A percentile compares a stretch with the other conserved stretches of the same genome.
Conservation (phyloP, 106 monocot genomes). For the Dendrobium nobile region DNA sequence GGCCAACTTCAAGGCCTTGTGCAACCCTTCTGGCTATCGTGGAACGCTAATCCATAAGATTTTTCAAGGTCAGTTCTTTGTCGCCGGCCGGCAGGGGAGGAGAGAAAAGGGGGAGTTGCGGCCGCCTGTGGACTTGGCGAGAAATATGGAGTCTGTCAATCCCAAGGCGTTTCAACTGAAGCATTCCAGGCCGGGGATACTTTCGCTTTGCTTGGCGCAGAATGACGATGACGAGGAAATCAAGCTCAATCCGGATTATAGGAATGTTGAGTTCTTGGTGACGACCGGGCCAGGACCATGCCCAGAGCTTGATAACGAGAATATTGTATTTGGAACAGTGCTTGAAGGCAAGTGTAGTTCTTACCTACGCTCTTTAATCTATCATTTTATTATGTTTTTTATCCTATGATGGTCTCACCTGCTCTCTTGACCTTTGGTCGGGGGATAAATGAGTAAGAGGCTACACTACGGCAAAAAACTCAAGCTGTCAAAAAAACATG, state of each 20-base stretch:
- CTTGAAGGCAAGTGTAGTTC: conserved; percentile 63
- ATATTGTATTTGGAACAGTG: conserved; percentile 93
- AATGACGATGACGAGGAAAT: conserved; percentile 90
- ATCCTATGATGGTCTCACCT: background rate
- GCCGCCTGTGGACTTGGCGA: conserved; percentile 37
- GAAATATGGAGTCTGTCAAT: conserved; percentile 64
- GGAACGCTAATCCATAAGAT: conserved; percentile 81
- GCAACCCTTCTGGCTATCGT: conserved; percentile 52
- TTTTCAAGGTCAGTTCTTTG: conserved; percentile 74
- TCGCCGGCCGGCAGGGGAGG: conserved; percentile 71
- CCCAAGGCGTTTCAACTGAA: conserved; percentile 60
- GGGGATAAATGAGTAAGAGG: too few relatives aligned
- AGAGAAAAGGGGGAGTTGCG: conserved; percentile 65
- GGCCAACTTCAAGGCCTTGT: conserved; percentile 75
- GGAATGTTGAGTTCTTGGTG: conserved; percentile 91
- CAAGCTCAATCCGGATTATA: conserved; percentile 73
- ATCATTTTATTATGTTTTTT: background rate
- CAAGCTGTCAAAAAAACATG: too few relatives aligned
- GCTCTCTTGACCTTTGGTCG: too few relatives aligned
- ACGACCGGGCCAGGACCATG: conserved; percentile 91
- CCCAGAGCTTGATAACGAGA: conserved; percentile 74
- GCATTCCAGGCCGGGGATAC: conserved; percentile 65
- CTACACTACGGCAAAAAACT: too few relatives aligned
- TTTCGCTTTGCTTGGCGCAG: conserved; percentile 72
- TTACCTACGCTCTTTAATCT: background rate